Conservation (phyloP, 176 grass and related monocot species). For the Panicum miliaceum region DNA sequence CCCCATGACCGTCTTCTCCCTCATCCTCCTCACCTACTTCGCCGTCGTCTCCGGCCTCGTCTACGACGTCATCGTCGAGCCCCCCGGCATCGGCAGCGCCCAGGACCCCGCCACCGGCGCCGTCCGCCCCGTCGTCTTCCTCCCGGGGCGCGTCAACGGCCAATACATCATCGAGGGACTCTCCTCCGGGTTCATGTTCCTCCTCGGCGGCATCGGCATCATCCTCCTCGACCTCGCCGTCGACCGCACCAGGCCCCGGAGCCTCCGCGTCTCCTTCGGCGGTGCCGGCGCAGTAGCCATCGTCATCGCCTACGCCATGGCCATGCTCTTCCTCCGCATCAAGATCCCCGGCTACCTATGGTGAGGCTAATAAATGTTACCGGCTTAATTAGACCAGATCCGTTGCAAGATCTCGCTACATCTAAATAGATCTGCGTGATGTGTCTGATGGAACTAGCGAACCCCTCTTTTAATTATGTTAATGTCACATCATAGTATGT, state of each 20-base stretch:
- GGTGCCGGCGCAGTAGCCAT: constrained; percentile 58
- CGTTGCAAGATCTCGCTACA: constrained; percentile 10
- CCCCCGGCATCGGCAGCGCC: constrained; percentile 80
- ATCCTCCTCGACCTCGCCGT: constrained; percentile 86
- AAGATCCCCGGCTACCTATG: constrained; percentile 86
- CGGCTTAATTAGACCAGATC: constrained; percentile 35
- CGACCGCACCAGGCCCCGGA: constrained; percentile 78
- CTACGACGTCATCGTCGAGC: constrained; percentile 95
- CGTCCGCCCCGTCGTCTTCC: constrained; percentile 90
- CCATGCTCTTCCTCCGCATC: constrained; percentile 95
- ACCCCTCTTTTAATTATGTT: constrained; percentile 29
- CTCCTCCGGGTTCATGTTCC: constrained; percentile 97
- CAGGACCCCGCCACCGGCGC: constrained; percentile 82
- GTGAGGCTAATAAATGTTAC: constrained; percentile 53
- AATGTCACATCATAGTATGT: constrained; percentile 24
- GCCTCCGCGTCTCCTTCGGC: constrained; percentile 78
- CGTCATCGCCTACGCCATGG: constrained; percentile 77
- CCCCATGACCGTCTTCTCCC: constrained; percentile 73
- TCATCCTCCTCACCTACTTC: constrained; percentile 93
- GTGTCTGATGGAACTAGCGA: constrained; percentile 31
- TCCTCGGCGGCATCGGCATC: constrained; percentile 83
- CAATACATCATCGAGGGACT: constrained; percentile 99
- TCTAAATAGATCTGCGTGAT: constrained; percentile 40
- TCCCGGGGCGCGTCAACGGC: constrained; percentile 82
- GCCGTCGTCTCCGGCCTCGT: constrained; percentile 90